These are phyloP conservation scores for Eucalyptus erythrocorys DNA, from an alignment of 345 rosid genomes.

Conservation along the genomic window DNA sequence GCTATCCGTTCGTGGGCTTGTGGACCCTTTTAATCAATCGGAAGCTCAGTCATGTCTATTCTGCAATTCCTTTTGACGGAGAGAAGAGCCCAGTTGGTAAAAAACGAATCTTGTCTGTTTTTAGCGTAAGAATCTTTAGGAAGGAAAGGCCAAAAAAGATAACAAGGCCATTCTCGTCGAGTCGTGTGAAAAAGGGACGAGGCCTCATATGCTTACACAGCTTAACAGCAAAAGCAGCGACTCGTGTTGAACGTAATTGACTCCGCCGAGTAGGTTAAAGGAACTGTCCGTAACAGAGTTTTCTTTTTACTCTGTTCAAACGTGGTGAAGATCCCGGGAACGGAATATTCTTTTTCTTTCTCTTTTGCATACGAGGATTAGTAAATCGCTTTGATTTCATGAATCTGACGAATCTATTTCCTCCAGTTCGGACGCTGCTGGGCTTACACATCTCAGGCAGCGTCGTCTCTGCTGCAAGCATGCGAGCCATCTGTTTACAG, in stretches of 20 bases:
- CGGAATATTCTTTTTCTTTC: neutral
- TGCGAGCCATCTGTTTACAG: conserved; percentile 2
- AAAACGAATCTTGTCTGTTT: neutral
- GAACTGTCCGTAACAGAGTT: neutral
- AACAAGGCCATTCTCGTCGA: neutral
- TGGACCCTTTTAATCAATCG: neutral
- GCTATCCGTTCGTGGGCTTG: neutral
- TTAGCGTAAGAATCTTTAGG: neutral
- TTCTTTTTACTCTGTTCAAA: neutral
- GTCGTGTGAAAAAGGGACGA: neutral
- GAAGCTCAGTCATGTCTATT: neutral
- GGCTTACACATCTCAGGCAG: conserved; percentile 14
- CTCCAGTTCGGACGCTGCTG: conserved; percentile 14
- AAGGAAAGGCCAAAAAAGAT: neutral
- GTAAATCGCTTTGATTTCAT: neutral
- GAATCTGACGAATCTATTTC: neutral
- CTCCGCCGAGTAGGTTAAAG: neutral
- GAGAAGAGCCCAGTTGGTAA: neutral
- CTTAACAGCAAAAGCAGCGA: neutral
- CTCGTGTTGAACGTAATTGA: neutral
- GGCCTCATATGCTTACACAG: neutral
- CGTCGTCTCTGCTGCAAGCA: conserved; percentile 10
- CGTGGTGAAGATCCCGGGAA: neutral
- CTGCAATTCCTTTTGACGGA: neutral
- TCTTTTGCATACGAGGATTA: neutral